Percentiles rank a stretch among this genome's conserved stretches.
These are phyloP conservation scores for Beta corolliflora DNA, from an alignment of 179 eudicot species.

Conservation along the genomic window DNA sequence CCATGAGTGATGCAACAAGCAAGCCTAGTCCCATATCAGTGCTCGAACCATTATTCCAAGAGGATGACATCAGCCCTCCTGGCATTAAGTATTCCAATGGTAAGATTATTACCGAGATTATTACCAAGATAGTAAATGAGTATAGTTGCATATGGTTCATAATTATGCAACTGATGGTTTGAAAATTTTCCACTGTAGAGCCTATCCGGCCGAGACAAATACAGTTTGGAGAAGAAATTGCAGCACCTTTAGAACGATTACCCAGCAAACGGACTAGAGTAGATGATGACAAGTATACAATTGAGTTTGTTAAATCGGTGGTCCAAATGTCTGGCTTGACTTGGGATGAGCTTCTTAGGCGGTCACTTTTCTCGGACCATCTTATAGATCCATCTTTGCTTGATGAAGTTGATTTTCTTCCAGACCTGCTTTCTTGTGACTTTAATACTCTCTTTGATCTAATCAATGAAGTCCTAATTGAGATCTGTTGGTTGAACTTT, in stretches of 20 bases:
- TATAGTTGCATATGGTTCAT: conserved; percentile 1
- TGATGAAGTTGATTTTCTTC: conserved; percentile 58
- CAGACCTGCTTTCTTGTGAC: conserved; percentile 52
- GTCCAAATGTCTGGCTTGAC: conserved; percentile 62
- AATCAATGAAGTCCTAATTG: conserved; percentile 62
- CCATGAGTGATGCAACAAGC: conserved; percentile 44
- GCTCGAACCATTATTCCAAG: conserved; percentile 61
- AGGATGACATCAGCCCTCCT: conserved; percentile 54
- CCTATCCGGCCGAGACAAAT: conserved; percentile 60
- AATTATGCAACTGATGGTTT: conserved; percentile 15
- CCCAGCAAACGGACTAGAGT: conserved; percentile 33
- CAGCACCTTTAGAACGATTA: conserved; percentile 29
- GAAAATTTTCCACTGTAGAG: conserved; percentile 40
- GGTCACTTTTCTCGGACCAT: conserved; percentile 49
- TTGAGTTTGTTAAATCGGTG: conserved; percentile 60
- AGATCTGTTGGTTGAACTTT: conserved; percentile 49
- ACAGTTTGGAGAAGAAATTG: conserved; percentile 50
- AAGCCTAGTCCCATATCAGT: conserved; percentile 76
- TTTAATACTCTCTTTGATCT: conserved; percentile 79
- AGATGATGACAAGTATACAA: conserved; percentile 52
- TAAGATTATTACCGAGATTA: conserved; percentile 13
- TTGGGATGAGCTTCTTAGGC: conserved; percentile 57
- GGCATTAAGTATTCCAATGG: conserved; percentile 35
- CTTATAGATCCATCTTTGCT: conserved; percentile 60
- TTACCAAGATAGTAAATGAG: not conserved